Evolutionary conservation across 805 yeast genomes (phyloP), one percentile per base, ranked within the genome.

Genomic region (Monosporozyma servazzii): DNA sequence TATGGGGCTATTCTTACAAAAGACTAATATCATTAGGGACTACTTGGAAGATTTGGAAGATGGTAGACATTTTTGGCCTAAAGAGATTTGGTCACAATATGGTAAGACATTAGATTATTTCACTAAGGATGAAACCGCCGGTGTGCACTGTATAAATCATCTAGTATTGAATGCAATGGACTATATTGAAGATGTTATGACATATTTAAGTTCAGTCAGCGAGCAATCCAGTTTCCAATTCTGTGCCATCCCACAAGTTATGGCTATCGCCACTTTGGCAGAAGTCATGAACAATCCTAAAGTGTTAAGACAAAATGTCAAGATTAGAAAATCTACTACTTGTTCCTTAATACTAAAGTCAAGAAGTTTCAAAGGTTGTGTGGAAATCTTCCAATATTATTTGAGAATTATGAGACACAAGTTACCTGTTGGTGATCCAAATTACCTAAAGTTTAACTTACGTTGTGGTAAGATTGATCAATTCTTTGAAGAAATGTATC

Each of bases 161-260:
- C 74, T 93, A 63, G 89, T 87, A 10, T 74, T 84, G 54, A 83
- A 89, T 65, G 83, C 96, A 1, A 73, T 93, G 64, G 74, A 71
- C 29, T 97, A 91, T 63, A 89, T 80, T 40, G 78, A 78, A 49
- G 93, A 88, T 62, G 85, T 82, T 30, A 75, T 93, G 59, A 77
- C 77, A 48, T 93, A 86, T 66, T 75, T 93, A 51, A 78, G 91
- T 17, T 74, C 82, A 54, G 78, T 93, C 48, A 77, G 78, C 53
- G 99, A 93, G 65, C 86, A 84, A 54, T 80, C 96, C 1, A 71
- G 84, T 48, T 93, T 88, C 74, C 85, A 82, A 60, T 93, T 93
- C 74, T 90, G 97, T 73, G 88, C 97, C 10, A 93, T 93, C 64
- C 99, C 99, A 18, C 99, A 93, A 72, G 97, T 91, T 18, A 93